Conservation (phyloP, 495 filamentous ascomycete species). For the Oidiodendron maius region DNA sequence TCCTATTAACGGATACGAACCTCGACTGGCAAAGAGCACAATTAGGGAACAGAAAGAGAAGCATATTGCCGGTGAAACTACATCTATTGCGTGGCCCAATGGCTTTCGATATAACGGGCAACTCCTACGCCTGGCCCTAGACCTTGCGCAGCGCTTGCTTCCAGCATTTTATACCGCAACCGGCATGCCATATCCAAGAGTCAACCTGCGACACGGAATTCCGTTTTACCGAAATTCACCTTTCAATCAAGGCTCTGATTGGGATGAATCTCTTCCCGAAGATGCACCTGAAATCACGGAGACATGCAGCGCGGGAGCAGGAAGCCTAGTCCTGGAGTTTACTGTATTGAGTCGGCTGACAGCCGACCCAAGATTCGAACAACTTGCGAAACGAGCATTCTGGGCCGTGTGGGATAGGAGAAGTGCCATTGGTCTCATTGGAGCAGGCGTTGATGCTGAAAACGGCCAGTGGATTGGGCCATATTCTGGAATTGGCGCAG, state of each 20-base stretch:
- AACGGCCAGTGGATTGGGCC: slow-evolving; percentile 83
- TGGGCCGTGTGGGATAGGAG: slow-evolving; percentile 89
- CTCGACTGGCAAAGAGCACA: slow-evolving; percentile 25
- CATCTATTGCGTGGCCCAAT: slow-evolving; percentile 60
- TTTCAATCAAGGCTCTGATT: slow-evolving; percentile 41
- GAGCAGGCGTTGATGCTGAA: slow-evolving; percentile 88
- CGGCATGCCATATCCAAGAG: slow-evolving; percentile 88
- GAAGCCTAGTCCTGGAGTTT: slow-evolving; percentile 90
- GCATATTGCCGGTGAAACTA: slow-evolving; percentile 17
- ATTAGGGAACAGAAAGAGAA: slow-evolving; percentile 11
- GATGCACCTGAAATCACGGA: slow-evolving; percentile 59
- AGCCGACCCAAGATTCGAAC: slow-evolving; percentile 79
- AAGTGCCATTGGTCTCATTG: slow-evolving; percentile 82
- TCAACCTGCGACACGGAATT: slow-evolving; percentile 87
- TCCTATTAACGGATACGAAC: slow-evolving; percentile 72
- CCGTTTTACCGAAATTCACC: slow-evolving; percentile 84
- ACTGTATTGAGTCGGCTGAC: slow-evolving; percentile 84
- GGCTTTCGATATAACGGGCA: slow-evolving; percentile 87
- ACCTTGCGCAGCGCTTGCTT: slow-evolving; percentile 75
- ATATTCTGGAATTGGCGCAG: slow-evolving; percentile 87
- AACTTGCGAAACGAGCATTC: slow-evolving; percentile 84
- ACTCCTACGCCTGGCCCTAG: slow-evolving; percentile 75
- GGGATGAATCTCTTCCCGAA: slow-evolving; percentile 17
- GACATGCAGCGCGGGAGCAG: slow-evolving; percentile 93
- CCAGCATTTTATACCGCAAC: slow-evolving; percentile 87